Base-by-base conservation (phyloP, 352 stramenopile genomes). In the Pythium biforme region DNA sequence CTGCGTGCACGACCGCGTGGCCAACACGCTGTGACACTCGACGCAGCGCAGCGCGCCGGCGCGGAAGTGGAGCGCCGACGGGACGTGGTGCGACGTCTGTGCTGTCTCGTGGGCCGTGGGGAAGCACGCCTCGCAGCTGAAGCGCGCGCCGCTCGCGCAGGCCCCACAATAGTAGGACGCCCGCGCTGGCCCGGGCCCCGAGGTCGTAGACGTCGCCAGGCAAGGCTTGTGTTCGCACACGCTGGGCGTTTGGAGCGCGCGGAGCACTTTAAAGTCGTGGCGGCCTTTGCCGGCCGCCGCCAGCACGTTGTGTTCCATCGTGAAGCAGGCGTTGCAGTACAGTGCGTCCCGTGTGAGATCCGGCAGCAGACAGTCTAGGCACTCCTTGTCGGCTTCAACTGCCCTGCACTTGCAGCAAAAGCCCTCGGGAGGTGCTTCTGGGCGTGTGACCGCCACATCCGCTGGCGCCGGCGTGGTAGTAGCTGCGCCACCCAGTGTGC, bases 221-320 rank as follows among this genome's bases (percentile, higher is more conserved):
- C 70, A 77, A 26, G 65, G 25, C 20, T 61, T 7, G 10, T 73
- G 78, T 23, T 75, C 62, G 45, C 77, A 88, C 6, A 49, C 69
- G 37, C 52, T 78, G 26, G 29, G 70, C n/a, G 51, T 48, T 9
- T 60, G 56, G 0, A 56, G 12, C 11, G 57, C 27, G 6, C 27
- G 48, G 10, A 90, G 54, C 4, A 83, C 68, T 27, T 71, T 70
- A 27, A 92, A 92, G 57, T 92, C 79, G 54, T 92, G 83, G 5
- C 53, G 51, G 10, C 55, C 54, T 37, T 81, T 75, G 17, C 49
- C 20, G 1, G 51, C 34, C 10, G 34, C 41, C 41, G 47, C 17
- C 19, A 60, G n/a, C 1, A 70, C 17, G 19, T 50, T 57, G 33
- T 87, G 79, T 43, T 92, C 77, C 10, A 72, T 63, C n/a, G 63